These are phyloP conservation scores for Metschnikowia noctiluminum DNA, from an alignment of 805 yeast species.

Conservation along the genomic window DNA sequence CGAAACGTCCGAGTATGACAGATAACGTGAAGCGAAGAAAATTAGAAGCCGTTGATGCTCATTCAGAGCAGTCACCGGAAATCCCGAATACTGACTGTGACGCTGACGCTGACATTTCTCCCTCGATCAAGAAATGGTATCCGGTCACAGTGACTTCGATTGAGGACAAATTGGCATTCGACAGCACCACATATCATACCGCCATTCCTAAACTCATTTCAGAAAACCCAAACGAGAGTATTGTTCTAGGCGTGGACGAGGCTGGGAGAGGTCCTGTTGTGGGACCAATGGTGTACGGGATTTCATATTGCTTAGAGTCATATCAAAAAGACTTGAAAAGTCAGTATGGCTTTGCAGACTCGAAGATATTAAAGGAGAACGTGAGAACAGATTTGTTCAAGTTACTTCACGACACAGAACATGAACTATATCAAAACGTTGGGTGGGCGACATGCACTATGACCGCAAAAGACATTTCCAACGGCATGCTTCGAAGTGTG, in stretches of 20 bases:
- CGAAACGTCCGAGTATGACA: no score
- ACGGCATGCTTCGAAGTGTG: slow-evolving; percentile 75
- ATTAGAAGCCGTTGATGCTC: no score
- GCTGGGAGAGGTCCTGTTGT: slow-evolving; percentile 98
- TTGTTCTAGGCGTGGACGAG: slow-evolving; percentile 89
- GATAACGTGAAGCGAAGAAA: no score
- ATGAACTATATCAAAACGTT: slow-evolving; percentile 50
- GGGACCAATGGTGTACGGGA: slow-evolving; percentile 97
- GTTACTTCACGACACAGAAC: slow-evolving; percentile 46
- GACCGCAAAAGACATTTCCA: slow-evolving; percentile 82
- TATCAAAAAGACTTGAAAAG: slow-evolving; percentile 47
- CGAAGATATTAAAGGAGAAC: slow-evolving; percentile 77
- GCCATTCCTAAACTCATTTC: slow-evolving; percentile 43
- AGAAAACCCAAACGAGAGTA: slow-evolving; percentile 32
- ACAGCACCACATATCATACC: slow-evolving; percentile 49
- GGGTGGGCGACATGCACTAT: slow-evolving; percentile 89
- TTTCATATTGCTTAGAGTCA: slow-evolving; percentile 65
- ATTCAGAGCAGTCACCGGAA: no score
- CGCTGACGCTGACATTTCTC: not conserved
- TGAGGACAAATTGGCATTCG: slow-evolving; percentile 24
- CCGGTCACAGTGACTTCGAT: slow-evolving; percentile 34
- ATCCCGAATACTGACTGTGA: no score
- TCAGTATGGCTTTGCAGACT: slow-evolving; percentile 84
- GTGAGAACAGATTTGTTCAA: slow-evolving; percentile 62
- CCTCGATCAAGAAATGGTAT: slow-evolving; percentile 23